phyloP scores from a whole-genome alignment of 2,329 filamentous ascomycete species.

The Alternaria sp. region DNA sequence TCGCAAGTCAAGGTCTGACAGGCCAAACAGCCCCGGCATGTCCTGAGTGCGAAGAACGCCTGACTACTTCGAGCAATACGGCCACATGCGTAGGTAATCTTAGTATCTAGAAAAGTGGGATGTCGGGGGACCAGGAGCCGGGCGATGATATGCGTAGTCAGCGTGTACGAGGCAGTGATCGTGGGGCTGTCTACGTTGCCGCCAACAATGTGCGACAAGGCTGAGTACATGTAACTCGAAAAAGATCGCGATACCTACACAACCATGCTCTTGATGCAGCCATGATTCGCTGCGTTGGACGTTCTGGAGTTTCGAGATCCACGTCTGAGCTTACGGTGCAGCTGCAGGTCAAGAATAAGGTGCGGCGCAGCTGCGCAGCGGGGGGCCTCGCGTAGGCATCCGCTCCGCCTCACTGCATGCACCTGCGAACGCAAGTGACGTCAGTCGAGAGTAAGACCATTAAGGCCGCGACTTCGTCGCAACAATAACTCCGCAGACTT shows the following conservation, averaged over 20 bases:
- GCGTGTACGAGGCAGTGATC: background rate
- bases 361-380: background rate
- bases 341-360: background rate
- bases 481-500: background rate
- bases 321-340: background rate
- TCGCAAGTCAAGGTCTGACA: background rate
- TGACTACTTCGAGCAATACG: background rate
- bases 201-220: background rate
- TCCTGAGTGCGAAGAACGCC: background rate
- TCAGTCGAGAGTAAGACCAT: background rate
- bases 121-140: background rate
- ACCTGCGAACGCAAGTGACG: background rate
- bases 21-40: background rate
- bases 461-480: background rate
- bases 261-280: background rate
- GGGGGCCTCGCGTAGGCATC: background rate
- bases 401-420: background rate
- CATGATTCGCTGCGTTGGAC: background rate
- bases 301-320: background rate
- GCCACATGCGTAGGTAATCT: background rate
- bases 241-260: background rate
- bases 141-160: background rate
- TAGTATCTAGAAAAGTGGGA: background rate
- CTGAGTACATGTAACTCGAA: background rate
- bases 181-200: background rate